Conservation (phyloP, 2,329 filamentous ascomycete genomes). For the Colletotrichum melonis region DNA sequence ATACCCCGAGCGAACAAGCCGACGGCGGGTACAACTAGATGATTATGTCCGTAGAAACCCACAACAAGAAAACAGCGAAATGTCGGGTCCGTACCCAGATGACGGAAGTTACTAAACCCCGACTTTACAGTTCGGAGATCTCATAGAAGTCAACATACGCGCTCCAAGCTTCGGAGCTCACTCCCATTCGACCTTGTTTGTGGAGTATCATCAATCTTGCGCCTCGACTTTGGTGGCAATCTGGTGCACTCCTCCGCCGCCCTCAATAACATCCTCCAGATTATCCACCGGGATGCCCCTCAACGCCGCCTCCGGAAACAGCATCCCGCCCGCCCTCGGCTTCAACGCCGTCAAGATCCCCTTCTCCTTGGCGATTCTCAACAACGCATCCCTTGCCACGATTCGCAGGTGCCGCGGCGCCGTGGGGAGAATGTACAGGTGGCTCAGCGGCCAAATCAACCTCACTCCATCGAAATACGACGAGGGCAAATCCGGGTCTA, state of each 20-base stretch:
- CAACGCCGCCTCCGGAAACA: slow-evolving; percentile 5
- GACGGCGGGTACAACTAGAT: not conserved
- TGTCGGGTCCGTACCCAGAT: no score
- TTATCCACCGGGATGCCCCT: slow-evolving; percentile 17
- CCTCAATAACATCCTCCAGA: not conserved
- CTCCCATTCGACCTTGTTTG: no score
- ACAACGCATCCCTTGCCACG: slow-evolving; percentile 42
- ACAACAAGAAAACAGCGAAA: not conserved
- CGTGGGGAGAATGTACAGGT: slow-evolving; percentile 44
- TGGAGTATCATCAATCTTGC: not conserved
- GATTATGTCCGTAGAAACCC: no score
- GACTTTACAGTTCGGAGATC: no score
- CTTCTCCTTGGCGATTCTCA: slow-evolving; percentile 48
- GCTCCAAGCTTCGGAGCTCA: no score
- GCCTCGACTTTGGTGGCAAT: not conserved
- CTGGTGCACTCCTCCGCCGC: not conserved
- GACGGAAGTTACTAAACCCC: no score
- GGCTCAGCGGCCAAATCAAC: slow-evolving; percentile 51
- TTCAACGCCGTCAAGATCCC: slow-evolving; percentile 51
- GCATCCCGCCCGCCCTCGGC: not conserved
- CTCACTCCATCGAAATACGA: slow-evolving; percentile 50
- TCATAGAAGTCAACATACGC: no score
- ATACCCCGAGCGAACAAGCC: not conserved
- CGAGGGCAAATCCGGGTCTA: slow-evolving; percentile 43
- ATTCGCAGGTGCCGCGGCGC: slow-evolving; percentile 43